Base-by-base conservation (phyloP, 2,329 filamentous ascomycete genomes). In the Sordariomycetes sp. region DNA sequence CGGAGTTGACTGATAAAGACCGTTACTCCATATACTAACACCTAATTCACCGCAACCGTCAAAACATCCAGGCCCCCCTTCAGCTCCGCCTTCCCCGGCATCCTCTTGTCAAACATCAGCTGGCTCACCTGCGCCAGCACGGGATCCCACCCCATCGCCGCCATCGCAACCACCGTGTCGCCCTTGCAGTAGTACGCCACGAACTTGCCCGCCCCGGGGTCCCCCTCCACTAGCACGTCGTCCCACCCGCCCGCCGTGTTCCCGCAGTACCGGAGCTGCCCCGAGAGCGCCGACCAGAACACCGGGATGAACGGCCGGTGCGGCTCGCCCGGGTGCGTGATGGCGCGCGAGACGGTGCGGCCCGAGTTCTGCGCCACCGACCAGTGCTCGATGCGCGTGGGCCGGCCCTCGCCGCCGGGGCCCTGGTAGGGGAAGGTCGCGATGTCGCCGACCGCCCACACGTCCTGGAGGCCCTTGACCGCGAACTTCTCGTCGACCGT, bases 341-440 rank as follows among this genome's bases (percentile, higher is more conserved):
- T 96, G 65, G 89, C 83, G 57, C 79, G 78, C 1, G 91, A 94
- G 1, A 88, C 93, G 25, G 81, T 80, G 51, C 93, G 88, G 2
- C 94, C 94, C 1, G 89, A 79, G 67, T 97, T 97, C 68, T 97
- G 94, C 4, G 94, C 94, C 2, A 99, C 94, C 72, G 97, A 93
- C 94, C 94, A 99, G 71, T 99, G 94, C 77, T 99, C 94, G 68
- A 97, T 97, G 62, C 94, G 87, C 1, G 88, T 83, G 20, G 80
- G 79, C 52, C 79, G 79, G 61, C 89, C 90, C 18, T 87, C 80
- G 28, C 90, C 87, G 25, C 89, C 91, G 0, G 94, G 94, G 1
- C 94, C 94, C 70, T 90, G 81, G 76, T 99, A 99, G 0, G 94
- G 94, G 71, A 90, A 97, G 0, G 89, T 92, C 14, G 94, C 92